Percentiles rank a stretch among this genome's conserved stretches.
Evolutionary conservation across 1,139 yeast species (phyloP).

Genomic region (Nakaseomyces glabratus): DNA sequence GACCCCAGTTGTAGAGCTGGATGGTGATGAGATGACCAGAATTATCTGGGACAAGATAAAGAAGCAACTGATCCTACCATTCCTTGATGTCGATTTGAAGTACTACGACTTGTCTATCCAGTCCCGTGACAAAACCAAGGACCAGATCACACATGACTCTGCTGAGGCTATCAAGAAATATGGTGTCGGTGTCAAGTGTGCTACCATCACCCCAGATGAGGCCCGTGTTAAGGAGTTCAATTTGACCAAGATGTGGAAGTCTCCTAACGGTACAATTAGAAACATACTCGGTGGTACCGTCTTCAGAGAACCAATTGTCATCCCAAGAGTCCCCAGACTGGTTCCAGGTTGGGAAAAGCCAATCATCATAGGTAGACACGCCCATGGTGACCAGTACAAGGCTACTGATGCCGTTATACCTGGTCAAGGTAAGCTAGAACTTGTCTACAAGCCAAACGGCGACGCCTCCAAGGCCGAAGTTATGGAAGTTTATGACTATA

Average conservation of each 20-base stretch:
- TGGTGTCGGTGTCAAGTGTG: slow-evolving; percentile 80
- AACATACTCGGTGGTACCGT: slow-evolving; percentile 77
- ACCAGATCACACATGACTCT: slow-evolving; percentile 64
- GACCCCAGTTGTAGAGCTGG: slow-evolving; percentile 71
- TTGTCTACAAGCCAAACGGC: slow-evolving; percentile 51
- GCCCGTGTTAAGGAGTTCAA: slow-evolving; percentile 68
- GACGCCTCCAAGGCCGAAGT: slow-evolving; percentile 38
- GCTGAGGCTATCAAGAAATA: slow-evolving; percentile 66
- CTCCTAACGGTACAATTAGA: slow-evolving; percentile 80
- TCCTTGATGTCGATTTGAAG: slow-evolving; percentile 60
- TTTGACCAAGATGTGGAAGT: slow-evolving; percentile 75
- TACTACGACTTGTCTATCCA: slow-evolving; percentile 69
- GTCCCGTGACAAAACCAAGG: slow-evolving; percentile 63
- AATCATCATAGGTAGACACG: slow-evolving; percentile 79
- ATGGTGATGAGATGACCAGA: slow-evolving; percentile 83
- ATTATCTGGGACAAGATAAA: slow-evolving; percentile 74
- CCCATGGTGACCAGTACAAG: slow-evolving; percentile 77
- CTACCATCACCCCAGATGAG: slow-evolving; percentile 81
- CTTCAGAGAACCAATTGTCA: slow-evolving; percentile 74
- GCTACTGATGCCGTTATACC: slow-evolving; percentile 67
- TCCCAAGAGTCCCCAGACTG: slow-evolving; percentile 65
- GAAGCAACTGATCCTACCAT: slow-evolving; percentile 59
- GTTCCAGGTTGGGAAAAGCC: slow-evolving; percentile 77
- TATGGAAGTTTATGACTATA: slow-evolving; percentile 50
- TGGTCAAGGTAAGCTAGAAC: slow-evolving; percentile 58